Evolutionary conservation across 1,284 basidiomycete genomes (phyloP).

Genomic region (Flammula alnicola): DNA sequence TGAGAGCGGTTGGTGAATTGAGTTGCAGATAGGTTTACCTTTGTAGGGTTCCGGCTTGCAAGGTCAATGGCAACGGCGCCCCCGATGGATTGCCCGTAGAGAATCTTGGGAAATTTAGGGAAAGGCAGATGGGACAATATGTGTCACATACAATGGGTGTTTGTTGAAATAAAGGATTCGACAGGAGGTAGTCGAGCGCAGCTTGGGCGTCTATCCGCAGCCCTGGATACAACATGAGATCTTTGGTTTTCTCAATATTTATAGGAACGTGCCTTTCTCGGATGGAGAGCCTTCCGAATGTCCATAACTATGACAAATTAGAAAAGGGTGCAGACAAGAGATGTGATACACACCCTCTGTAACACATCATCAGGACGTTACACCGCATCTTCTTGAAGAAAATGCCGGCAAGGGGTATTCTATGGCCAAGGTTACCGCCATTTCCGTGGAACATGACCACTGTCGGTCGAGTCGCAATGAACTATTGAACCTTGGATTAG

Average conservation of each 20-base stretch:
- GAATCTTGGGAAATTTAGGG: conserved; percentile 47
- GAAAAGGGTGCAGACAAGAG: background rate
- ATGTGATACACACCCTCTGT: conserved; percentile 68
- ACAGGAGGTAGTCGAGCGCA: conserved; percentile 76
- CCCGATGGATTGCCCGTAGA: conserved; percentile 96
- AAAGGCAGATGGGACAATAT: background rate
- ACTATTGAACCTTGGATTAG: conserved; percentile 43
- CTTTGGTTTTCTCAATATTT: background rate
- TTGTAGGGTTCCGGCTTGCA: conserved; percentile 76
- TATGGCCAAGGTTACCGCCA: conserved; percentile 82
- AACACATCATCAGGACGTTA: conserved; percentile 89
- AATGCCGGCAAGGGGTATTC: conserved; percentile 87
- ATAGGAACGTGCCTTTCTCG: conserved; percentile 66
- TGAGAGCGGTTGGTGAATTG: conserved; percentile 1
- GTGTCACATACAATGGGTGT: conserved; percentile 63
- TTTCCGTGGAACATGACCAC: conserved; percentile 94
- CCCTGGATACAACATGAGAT: conserved; percentile 44
- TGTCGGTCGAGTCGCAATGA: conserved; percentile 75
- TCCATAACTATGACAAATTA: conserved; percentile 66
- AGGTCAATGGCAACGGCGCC: conserved; percentile 95
- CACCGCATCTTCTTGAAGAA: conserved; percentile 86
- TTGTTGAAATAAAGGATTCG: conserved; percentile 69
- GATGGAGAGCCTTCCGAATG: conserved; percentile 82
- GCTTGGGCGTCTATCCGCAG: conserved; percentile 83
- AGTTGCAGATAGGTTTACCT: conserved; percentile 45